These are phyloP conservation scores for Plasmodium gallinaceum DNA, from an alignment of 169 alveolate genomes.

Conservation along the genomic window DNA sequence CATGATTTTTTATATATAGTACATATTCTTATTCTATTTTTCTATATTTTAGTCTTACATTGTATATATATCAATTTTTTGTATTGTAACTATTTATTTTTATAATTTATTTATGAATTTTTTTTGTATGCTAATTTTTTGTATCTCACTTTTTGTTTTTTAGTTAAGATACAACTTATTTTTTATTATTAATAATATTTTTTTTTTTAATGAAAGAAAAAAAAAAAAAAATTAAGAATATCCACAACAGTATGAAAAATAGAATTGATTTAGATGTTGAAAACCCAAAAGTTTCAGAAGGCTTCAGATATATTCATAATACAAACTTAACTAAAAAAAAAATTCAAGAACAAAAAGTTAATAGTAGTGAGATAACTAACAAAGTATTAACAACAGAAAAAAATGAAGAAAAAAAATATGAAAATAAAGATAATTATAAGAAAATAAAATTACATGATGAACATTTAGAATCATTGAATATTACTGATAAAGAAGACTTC, in stretches of 20 bases:
- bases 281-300: slow-evolving; percentile 16
- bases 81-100: no score
- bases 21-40: no score
- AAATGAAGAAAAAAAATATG: slow-evolving; percentile 10
- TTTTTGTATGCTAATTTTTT: no score
- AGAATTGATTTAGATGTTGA: background rate
- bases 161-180: no score
- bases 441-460: slow-evolving; percentile 1
- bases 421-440: slow-evolving; percentile 10
- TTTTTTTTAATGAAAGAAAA: background rate
- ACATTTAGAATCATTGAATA: background rate
- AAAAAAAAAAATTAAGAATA: background rate
- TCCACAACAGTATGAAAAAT: background rate
- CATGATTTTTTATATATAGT: no score
- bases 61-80: no score
- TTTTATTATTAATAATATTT: no score
- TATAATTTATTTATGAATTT: no score
- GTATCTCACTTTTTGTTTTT: no score
- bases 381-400: background rate
- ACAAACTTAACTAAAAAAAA: background rate
- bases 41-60: no score
- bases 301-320: background rate
- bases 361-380: background rate
- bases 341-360: background rate
- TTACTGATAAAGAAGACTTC: background rate